Base-by-base conservation (phyloP, 805 yeast genomes). In the Starmerella kuoi region DNA sequence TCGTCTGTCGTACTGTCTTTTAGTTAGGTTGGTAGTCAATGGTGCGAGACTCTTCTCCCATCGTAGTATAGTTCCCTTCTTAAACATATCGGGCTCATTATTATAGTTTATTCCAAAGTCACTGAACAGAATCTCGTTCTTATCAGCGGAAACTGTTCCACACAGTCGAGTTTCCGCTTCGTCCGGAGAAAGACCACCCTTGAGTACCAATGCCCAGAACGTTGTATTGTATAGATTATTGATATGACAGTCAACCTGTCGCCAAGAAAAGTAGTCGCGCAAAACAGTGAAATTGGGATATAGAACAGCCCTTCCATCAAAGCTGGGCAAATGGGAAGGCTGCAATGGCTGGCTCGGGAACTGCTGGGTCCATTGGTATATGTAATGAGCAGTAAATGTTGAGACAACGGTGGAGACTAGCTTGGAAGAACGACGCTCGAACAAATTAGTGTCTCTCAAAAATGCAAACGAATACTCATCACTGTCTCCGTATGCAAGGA, bases 191-290 rank as follows among this genome's bases (percentile, higher is more conserved):
- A 81, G 44, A 0, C 77, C 78, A 15, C 91, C 86, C 47, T 71
- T 67, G 17, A 65, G 57, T 0, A 91, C 88, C 54, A 91, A 66
- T 5, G 75, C 67, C 98, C 98, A 91, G 58, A 91, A 91, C 0
- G 85, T 67, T 0, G 98, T 91, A 57, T 91, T 91, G 65, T 88
- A 91, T 46, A 91, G 62, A 59, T 91, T 91, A 60, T 91, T 91
- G 42, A 91, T 91, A 62, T 91, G 98, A 39, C 70, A 91, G 58
- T 91, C 98, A 1, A 79, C 97, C 57, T 84, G 96, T 51, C 98
- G 70, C 98, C 98, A 91, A 43, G 81, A 66, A 49, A 91, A 72
- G 57, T 91, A 91, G 59, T 88, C 97, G 42, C 83, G 67, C 1
- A 88, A 66, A 1, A 66, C 62, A 4, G 63, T 54, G 15, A 65